These are phyloP conservation scores for Fusarium redolens DNA, from an alignment of 2,329 filamentous ascomycete species.

Conservation along the genomic window DNA sequence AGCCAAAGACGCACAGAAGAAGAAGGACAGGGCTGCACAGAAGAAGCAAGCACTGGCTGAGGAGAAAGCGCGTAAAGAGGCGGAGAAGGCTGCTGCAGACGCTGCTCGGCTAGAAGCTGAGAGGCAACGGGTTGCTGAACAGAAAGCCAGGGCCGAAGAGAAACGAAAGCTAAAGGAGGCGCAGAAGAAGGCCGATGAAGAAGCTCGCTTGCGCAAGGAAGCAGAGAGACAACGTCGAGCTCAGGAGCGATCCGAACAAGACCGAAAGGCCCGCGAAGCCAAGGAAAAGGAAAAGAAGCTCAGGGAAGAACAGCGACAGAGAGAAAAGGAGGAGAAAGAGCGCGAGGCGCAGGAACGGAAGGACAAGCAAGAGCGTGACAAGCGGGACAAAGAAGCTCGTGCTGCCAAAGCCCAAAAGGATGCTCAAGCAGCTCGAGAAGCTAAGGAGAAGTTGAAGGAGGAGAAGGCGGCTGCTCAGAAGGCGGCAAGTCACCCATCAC, in stretches of 20 bases:
- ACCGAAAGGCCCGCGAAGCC: slow-evolving; percentile 76
- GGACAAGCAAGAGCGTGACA: slow-evolving; percentile 71
- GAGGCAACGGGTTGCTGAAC: slow-evolving; percentile 82
- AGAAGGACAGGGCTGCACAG: slow-evolving; percentile 90
- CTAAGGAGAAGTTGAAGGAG: slow-evolving; percentile 76
- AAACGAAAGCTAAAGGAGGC: slow-evolving; percentile 91
- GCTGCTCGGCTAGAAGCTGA: slow-evolving; percentile 80
- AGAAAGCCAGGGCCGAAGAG: slow-evolving; percentile 85
- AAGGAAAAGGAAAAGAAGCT: slow-evolving; percentile 82
- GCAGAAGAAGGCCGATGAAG: slow-evolving; percentile 89
- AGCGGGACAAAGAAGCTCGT: slow-evolving; percentile 69
- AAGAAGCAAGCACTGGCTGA: slow-evolving; percentile 92
- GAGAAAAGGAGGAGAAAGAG: slow-evolving; percentile 79
- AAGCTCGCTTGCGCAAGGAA: slow-evolving; percentile 86
- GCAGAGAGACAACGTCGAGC: slow-evolving; percentile 82
- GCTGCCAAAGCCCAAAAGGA: slow-evolving; percentile 71
- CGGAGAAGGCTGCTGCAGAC: slow-evolving; percentile 90
- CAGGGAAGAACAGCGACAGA: slow-evolving; percentile 83
- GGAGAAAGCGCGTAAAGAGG: slow-evolving; percentile 87
- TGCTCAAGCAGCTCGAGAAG: slow-evolving; percentile 60
- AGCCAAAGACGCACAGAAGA: slow-evolving; percentile 92
- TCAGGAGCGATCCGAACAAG: slow-evolving; percentile 86
- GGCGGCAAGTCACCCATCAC: slow-evolving; percentile 54
- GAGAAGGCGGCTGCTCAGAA: slow-evolving; percentile 55
- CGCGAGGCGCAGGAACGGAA: slow-evolving; percentile 74